Conservation (phyloP, 2,329 filamentous ascomycete genomes). For the Ramichloridium luteum region DNA sequence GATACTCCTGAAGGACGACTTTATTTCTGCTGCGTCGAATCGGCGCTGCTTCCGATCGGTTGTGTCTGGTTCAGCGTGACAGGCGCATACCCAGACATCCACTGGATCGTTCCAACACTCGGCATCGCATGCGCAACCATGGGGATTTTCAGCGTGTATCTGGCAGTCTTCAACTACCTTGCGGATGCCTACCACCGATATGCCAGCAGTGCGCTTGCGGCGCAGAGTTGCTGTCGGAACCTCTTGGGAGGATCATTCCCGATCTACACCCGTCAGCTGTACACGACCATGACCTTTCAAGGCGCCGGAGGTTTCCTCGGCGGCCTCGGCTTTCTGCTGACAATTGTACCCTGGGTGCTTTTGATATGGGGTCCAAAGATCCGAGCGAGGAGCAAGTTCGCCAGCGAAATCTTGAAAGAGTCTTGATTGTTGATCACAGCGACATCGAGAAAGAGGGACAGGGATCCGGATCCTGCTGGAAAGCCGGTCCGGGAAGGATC, state of each 20-base stretch:
- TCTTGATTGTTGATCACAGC: slow-evolving; percentile 3
- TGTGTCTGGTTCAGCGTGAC: slow-evolving; percentile 74
- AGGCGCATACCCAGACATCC: slow-evolving; percentile 42
- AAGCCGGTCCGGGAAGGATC: background rate
- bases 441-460: slow-evolving; percentile 5
- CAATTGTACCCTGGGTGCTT: slow-evolving; percentile 76
- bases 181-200: slow-evolving; percentile 80
- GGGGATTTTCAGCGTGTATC: slow-evolving; percentile 76
- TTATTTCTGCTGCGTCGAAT: slow-evolving; percentile 71
- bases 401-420: slow-evolving; percentile 34
- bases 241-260: slow-evolving; percentile 72
- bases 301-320: slow-evolving; percentile 65
- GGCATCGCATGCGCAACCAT: slow-evolving; percentile 65
- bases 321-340: slow-evolving; percentile 53
- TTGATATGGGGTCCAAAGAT: slow-evolving; percentile 69
- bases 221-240: slow-evolving; percentile 78
- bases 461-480: background rate
- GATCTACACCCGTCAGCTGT: slow-evolving; percentile 56
- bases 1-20: slow-evolving; percentile 60
- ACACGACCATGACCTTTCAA: slow-evolving; percentile 56
- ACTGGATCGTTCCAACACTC: slow-evolving; percentile 61
- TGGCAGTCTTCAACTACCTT: slow-evolving; percentile 86
- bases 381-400: slow-evolving; percentile 63
- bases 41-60: slow-evolving; percentile 62
- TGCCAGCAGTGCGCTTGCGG: slow-evolving; percentile 72